Base-by-base conservation (phyloP, 345 rosid species). In the Murraya koenigii region DNA sequence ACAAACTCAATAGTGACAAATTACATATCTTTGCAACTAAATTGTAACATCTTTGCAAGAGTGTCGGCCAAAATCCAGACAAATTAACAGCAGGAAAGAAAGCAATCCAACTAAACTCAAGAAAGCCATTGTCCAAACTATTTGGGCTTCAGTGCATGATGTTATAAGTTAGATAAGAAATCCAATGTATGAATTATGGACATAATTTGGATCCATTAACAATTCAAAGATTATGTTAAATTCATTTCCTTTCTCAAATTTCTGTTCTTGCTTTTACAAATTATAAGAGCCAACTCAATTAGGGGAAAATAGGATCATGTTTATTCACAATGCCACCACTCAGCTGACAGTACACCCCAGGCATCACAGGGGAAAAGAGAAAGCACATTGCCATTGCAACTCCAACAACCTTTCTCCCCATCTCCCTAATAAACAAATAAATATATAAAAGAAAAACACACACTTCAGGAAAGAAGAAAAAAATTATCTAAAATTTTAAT, bases 81-180 rank as follows among this genome's bases (percentile, higher is more conserved):
- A 38, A 6, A 23, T 25, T 14, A 26, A 35, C 8, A 75, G 33
- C 8, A 75, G 33, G 47, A 64, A 63, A 63, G 22, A 33, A 75
- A 19, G 52, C n/a, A 54, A 63, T 28, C 47, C 20, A 63, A 47
- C 64, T 75, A 5, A 75, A 65, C 65, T 14, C 52, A 75, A 35
- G 36, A n/a, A 75, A 54, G 36, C 36, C 78, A 54, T 32, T 25
- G 4, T n/a, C 33, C 71, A 49, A 75, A 54, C 70, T 75, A 64
- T 30, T 22, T 75, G 68, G 41, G 33, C 59, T 47, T 64, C 2
- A 14, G 15, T 3, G 33, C 44, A 1, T 49, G 33, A 20, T n/a
- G 62, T 30, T 5, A 35, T 14, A 52, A 52, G 35, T 74, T 22
- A 8, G 25, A n/a, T 26, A 26, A 30, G 44, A 38, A 36, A 60